These are phyloP conservation scores for Stagonosporopsis cucurbitacearum DNA, from an alignment of 2,329 filamentous ascomycete genomes.

Conservation along the genomic window DNA sequence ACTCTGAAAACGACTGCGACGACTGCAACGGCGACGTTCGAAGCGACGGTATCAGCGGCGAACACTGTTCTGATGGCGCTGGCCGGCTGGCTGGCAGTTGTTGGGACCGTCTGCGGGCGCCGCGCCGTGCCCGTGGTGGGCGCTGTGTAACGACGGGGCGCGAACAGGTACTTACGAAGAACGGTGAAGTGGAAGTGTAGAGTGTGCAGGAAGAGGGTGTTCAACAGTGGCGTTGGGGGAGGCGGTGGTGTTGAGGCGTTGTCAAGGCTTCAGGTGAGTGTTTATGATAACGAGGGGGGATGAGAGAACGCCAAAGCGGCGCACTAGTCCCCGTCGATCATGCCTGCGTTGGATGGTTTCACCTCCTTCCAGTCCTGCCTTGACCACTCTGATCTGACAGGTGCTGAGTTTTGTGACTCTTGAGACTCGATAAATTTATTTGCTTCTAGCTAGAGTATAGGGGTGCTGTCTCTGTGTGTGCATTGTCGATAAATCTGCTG, in stretches of 20 bases:
- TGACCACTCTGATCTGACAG: slow-evolving; percentile 20
- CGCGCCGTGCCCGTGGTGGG: slow-evolving; percentile 36
- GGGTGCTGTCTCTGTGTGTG: not conserved
- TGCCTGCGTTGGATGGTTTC: slow-evolving; percentile 35
- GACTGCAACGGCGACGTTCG: slow-evolving; percentile 14
- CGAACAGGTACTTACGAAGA: slow-evolving; percentile 42
- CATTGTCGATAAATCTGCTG: slow-evolving; percentile 4
- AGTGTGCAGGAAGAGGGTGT: slow-evolving; percentile 20
- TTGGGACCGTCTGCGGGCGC: slow-evolving; percentile 32
- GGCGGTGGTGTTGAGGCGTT: slow-evolving; percentile 27
- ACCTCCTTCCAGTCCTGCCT: slow-evolving; percentile 18
- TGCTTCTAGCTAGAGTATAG: not conserved
- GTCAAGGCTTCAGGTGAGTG: slow-evolving; percentile 31
- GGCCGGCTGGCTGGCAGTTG: slow-evolving; percentile 17
- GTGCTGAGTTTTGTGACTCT: slow-evolving; percentile 21
- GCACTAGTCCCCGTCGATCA: slow-evolving; percentile 27
- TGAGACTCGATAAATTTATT: slow-evolving; percentile 3
- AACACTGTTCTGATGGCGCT: slow-evolving; percentile 27
- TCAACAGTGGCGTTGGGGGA: slow-evolving; percentile 25
- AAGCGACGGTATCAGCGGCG: slow-evolving; percentile 19
- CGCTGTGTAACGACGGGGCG: slow-evolving; percentile 37
- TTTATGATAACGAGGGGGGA: slow-evolving; percentile 20
- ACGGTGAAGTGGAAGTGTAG: slow-evolving; percentile 21
- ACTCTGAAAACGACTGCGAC: slow-evolving; percentile 18
- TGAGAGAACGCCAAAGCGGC: slow-evolving; percentile 15